Conservation (phyloP, 1,284 basidiomycete genomes). For the Moesziomyces antarcticus region DNA sequence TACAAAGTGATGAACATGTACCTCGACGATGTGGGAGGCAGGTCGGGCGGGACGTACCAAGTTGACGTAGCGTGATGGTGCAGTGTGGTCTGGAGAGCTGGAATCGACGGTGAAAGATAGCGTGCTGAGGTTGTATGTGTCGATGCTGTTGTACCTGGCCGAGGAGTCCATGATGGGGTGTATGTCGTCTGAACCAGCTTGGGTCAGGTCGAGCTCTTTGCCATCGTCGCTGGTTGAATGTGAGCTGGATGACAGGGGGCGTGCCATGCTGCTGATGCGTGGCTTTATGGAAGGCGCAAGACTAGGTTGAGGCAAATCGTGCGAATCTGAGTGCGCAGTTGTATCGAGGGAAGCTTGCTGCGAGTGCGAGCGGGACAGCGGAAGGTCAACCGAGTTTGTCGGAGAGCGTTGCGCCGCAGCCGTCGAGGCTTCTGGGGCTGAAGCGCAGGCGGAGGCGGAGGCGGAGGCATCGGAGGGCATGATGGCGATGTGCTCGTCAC, state of each 20-base stretch:
- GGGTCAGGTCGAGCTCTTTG: not conserved
- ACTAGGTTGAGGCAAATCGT: conserved; percentile 8
- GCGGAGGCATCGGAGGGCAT: conserved; percentile 5
- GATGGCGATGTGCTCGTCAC: not conserved
- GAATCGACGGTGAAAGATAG: conserved; percentile 29
- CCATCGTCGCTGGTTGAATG: conserved; percentile 10
- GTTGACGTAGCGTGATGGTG: conserved; percentile 18
- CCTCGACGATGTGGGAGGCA: not conserved
- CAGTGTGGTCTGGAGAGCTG: conserved; percentile 1
- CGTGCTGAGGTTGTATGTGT: conserved; percentile 15
- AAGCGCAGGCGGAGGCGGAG: not conserved
- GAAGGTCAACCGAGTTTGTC: conserved; percentile 13
- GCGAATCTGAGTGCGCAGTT: not conserved
- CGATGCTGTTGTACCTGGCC: conserved; percentile 8
- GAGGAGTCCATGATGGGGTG: conserved; percentile 1
- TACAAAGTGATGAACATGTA: not conserved
- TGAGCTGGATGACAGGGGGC: conserved; percentile 1
- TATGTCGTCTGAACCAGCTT: not conserved
- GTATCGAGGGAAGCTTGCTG: conserved; percentile 16
- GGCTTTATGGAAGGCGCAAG: conserved; percentile 15
- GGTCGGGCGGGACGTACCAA: not conserved
- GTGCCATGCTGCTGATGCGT: conserved; percentile 23
- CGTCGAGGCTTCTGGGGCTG: not conserved
- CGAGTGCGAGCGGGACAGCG: conserved; percentile 13
- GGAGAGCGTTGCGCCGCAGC: conserved; percentile 21